Conservation (phyloP, 495 filamentous ascomycete species). For the Lepraria neglecta region DNA sequence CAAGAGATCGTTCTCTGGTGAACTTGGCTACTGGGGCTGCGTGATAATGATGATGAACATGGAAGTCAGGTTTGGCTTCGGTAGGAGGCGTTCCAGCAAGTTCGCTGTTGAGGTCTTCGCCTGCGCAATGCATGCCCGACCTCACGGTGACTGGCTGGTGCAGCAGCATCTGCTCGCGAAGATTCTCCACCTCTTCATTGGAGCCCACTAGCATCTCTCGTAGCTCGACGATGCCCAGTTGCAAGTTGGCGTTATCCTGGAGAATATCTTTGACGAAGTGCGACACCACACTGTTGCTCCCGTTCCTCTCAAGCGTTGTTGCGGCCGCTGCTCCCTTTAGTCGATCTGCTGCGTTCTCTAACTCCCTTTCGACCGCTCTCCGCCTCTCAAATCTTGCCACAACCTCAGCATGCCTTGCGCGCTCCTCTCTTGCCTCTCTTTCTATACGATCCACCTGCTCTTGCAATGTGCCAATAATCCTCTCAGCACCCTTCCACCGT, state of each 20-base stretch:
- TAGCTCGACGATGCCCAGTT: conserved; percentile 82
- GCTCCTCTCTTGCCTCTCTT: conserved; percentile 74
- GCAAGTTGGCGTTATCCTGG: conserved; percentile 89
- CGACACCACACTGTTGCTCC: conserved; percentile 65
- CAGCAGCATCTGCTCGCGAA: conserved; percentile 74
- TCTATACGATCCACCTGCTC: conserved; percentile 88
- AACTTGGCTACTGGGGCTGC: conserved; percentile 44
- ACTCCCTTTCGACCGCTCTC: conserved; percentile 63
- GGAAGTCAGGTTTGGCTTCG: conserved; percentile 63
- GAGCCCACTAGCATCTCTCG: conserved; percentile 85
- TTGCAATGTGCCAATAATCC: conserved; percentile 62
- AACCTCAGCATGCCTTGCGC: conserved; percentile 73
- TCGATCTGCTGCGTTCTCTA: conserved; percentile 67
- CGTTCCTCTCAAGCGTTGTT: conserved; percentile 51
- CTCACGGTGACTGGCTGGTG: conserved; percentile 60
- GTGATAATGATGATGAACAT: conserved; percentile 92
- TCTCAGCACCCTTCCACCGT: conserved; percentile 78
- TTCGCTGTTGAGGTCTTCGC: conserved; percentile 60
- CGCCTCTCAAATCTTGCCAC: conserved; percentile 73
- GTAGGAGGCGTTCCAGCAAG: conserved; percentile 48
- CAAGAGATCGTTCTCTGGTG: conserved; percentile 43
- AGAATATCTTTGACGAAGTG: conserved; percentile 94
- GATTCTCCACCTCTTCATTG: conserved; percentile 84
- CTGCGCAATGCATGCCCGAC: conserved; percentile 26
- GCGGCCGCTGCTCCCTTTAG: conserved; percentile 71